Evolutionary conservation across 306 rosid species (phyloP).

Genomic region (Clitoria ternatea): DNA sequence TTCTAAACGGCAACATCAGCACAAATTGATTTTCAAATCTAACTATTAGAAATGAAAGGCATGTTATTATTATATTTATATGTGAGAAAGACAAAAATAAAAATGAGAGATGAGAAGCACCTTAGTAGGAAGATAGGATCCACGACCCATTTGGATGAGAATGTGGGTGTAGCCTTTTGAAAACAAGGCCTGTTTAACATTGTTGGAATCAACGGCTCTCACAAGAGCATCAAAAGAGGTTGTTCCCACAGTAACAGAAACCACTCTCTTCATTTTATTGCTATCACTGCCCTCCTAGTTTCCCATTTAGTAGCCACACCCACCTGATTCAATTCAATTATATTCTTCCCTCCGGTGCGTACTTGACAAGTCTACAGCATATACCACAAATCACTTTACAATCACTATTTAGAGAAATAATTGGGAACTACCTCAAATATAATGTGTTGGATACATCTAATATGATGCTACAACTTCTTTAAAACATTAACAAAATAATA

Average conservation of each 20-base stretch:
- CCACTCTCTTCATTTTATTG: slow-evolving; percentile 37
- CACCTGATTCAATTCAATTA: background rate
- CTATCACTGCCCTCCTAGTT: slow-evolving; percentile 30
- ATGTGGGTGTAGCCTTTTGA: slow-evolving; percentile 72
- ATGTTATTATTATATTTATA: too few relatives aligned
- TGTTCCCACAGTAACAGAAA: slow-evolving; percentile 83
- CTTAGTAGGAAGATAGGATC: slow-evolving; percentile 67
- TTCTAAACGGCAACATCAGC: background rate
- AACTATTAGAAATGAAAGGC: background rate
- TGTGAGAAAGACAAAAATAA: background rate
- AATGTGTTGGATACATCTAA: too few relatives aligned
- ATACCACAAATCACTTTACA: too few relatives aligned
- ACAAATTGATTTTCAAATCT: background rate
- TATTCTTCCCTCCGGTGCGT: background rate
- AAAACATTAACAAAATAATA: too few relatives aligned
- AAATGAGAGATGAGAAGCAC: slow-evolving; percentile 17
- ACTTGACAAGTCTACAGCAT: too few relatives aligned
- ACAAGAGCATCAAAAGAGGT: slow-evolving; percentile 80
- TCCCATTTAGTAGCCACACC: slow-evolving; percentile 32
- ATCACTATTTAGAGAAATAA: too few relatives aligned
- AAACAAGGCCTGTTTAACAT: slow-evolving; percentile 45
- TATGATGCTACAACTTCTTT: too few relatives aligned
- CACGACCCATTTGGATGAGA: slow-evolving; percentile 80
- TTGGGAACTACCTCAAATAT: too few relatives aligned
- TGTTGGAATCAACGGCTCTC: slow-evolving; percentile 44